phyloP scores from a whole-genome alignment of 2,329 filamentous ascomycete species.

The Ophiocordyceps australis region DNA sequence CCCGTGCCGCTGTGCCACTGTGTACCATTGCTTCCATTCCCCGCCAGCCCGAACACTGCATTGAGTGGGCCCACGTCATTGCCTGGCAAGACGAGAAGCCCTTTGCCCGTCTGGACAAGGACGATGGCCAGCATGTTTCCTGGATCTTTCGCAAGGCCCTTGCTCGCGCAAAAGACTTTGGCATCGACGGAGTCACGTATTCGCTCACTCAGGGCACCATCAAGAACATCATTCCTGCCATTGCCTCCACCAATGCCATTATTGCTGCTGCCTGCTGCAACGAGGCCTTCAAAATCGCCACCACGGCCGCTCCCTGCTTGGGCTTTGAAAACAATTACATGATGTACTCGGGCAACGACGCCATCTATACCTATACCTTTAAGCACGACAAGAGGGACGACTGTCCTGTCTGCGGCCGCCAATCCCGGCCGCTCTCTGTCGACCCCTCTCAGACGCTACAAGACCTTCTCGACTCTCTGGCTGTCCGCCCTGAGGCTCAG shows the following conservation, averaged over 20 bases:
- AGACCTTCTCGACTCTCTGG: conserved; percentile 72
- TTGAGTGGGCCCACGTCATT: conserved; percentile 97
- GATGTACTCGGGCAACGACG: conserved; percentile 96
- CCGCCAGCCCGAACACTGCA: conserved; percentile 90
- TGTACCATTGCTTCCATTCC: conserved; percentile 95
- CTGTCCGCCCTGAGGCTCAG: conserved; percentile 72
- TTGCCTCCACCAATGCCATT: conserved; percentile 93
- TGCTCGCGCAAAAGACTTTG: conserved; percentile 67
- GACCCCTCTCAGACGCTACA: conserved; percentile 56
- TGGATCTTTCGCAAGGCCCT: conserved; percentile 87
- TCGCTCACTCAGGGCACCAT: conserved; percentile 92
- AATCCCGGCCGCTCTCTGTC: conserved; percentile 57
- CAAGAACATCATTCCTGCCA: conserved; percentile 98
- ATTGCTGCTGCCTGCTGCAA: conserved; percentile 93
- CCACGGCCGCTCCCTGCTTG: conserved; percentile 61
- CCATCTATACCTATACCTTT: conserved; percentile 95
- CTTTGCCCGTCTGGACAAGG: conserved; percentile 77
- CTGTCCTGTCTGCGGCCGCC: conserved; percentile 82
- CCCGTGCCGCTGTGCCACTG: conserved; percentile 87
- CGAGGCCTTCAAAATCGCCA: conserved; percentile 89
- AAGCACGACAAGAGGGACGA: conserved; percentile 86
- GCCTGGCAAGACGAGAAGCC: conserved; percentile 83
- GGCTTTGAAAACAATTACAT: conserved; percentile 80
- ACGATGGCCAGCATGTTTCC: conserved; percentile 92
- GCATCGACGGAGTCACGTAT: conserved; percentile 85